Base-by-base conservation (phyloP, 805 yeast genomes). In the Zygoascus tannicola region DNA sequence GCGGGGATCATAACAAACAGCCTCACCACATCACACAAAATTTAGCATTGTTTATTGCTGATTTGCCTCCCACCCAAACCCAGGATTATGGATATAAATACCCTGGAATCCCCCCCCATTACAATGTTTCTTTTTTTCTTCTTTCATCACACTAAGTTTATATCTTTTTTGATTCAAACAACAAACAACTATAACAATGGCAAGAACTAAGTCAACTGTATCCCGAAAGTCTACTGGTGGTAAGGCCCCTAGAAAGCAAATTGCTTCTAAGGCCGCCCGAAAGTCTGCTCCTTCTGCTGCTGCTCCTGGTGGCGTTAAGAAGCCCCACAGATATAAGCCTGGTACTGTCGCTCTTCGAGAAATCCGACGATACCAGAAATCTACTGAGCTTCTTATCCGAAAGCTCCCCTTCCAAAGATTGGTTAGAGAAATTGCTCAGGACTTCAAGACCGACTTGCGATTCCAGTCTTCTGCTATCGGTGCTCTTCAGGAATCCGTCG, bases 401-500 rank as follows among this genome's bases (percentile, higher is more conserved):
- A 84, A 83, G 74, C 78, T 83, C 57, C 94, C 94, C 42, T 83
- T 83, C 83, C 92, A 84, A 73, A 81, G 94, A 73, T 76, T 83
- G 63, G 92, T 84, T 48, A 81, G 92, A 74, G 92, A 84, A 69
- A 80, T 83, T 56, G 90, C 90, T 54, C 87, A 82, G 71, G 87
- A 81, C 67, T 81, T 80, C 76, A 81, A 81, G 74, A 78, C 85
- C 57, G 88, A 81, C 66, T 76, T 83, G 68, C 80, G 92, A 71
- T 84, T 83, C 78, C 94, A 83, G 71, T 80, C 87, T 46, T 80
- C 87, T 53, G 94, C 94, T 56, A 81, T 83, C 54, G 90, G 92
- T 73, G 92, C 92, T 60, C 76, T 83, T 58, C 94, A 83, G 73
- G 98, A 92, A 73, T 88, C 97, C 52, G 95, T 90, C 51, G 98